Evolutionary conservation across 2,329 filamentous ascomycete species (phyloP).

Genomic region (Parafenestella ontariensis): DNA sequence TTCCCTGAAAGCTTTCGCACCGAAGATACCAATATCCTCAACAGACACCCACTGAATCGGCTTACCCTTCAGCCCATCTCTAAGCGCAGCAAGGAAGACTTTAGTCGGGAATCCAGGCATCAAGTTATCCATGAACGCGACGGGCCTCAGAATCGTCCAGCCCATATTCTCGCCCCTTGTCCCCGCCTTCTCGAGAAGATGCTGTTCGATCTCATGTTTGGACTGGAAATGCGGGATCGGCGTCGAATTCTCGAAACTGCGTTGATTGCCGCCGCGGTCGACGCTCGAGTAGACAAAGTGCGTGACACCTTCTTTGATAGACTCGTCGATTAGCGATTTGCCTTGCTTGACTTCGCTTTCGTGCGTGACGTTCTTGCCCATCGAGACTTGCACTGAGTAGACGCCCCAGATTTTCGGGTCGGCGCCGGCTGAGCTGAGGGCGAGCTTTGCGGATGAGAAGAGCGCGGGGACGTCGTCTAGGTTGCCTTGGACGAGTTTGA

Average conservation of each 20-base stretch:
- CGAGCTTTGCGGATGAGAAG: slow-evolving; percentile 55
- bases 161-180: slow-evolving; percentile 56
- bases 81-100: slow-evolving; percentile 56
- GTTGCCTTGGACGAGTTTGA: slow-evolving; percentile 66
- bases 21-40: slow-evolving; percentile 62
- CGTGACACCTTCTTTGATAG: slow-evolving; percentile 61
- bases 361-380: slow-evolving; percentile 51
- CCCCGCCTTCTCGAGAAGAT: slow-evolving; percentile 60
- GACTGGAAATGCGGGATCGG: slow-evolving; percentile 67
- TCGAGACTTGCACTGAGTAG: slow-evolving; percentile 65
- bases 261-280: slow-evolving; percentile 66
- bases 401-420: slow-evolving; percentile 62
- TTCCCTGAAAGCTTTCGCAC: slow-evolving; percentile 57
- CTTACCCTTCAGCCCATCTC: slow-evolving; percentile 52
- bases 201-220: slow-evolving; percentile 68
- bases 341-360: slow-evolving; percentile 63
- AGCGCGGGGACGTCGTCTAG: slow-evolving; percentile 60
- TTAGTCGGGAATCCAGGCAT: slow-evolving; percentile 56
- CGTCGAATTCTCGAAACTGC: slow-evolving; percentile 56
- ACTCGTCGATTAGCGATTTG: slow-evolving; percentile 64
- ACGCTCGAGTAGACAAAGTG: slow-evolving; percentile 71
- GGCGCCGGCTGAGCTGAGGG: slow-evolving; percentile 42
- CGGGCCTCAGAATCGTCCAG: slow-evolving; percentile 69
- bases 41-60: slow-evolving; percentile 50
- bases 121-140: slow-evolving; percentile 69